Evolutionary conservation across 78 protist genomes (phyloP).

Genomic region (Trichosphaerium sp.): DNA sequence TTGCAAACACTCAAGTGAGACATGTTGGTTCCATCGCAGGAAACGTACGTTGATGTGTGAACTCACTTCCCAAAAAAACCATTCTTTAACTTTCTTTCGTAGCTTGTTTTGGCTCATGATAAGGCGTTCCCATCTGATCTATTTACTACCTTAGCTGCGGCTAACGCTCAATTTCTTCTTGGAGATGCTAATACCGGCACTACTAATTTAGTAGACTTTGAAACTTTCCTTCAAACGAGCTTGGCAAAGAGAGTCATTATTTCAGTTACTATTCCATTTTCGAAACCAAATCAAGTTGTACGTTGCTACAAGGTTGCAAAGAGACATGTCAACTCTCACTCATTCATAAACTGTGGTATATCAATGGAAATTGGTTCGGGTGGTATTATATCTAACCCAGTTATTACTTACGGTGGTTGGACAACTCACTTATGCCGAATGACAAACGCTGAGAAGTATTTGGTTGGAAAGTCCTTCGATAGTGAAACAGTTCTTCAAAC

Average conservation of each 20-base stretch:
- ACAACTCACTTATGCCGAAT: no score
- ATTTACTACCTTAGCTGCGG: background rate
- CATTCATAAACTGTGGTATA: slow-evolving; percentile 13
- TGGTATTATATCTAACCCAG: background rate
- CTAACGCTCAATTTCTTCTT: background rate
- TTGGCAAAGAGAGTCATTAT: background rate
- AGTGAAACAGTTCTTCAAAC: no score
- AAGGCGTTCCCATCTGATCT: slow-evolving; percentile 25
- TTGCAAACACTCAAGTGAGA: slow-evolving; percentile 7
- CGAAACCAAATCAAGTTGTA: background rate
- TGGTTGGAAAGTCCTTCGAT: no score
- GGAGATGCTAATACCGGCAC: background rate
- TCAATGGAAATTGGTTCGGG: background rate
- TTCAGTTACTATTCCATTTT: background rate
- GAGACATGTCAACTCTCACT: slow-evolving; percentile 5
- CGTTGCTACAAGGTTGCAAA: background rate
- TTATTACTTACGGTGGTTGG: background rate
- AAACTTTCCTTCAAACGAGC: background rate
- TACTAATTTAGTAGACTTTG: background rate
- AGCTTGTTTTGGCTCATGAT: no score
- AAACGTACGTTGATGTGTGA: no score
- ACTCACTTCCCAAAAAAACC: no score
- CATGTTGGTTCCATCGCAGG: slow-evolving; percentile 16
- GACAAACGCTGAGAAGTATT: no score
- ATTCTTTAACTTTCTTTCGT: no score